These are phyloP conservation scores for Metarhizium anisopliae DNA, from an alignment of 2,329 filamentous ascomycete species.

Conservation along the genomic window DNA sequence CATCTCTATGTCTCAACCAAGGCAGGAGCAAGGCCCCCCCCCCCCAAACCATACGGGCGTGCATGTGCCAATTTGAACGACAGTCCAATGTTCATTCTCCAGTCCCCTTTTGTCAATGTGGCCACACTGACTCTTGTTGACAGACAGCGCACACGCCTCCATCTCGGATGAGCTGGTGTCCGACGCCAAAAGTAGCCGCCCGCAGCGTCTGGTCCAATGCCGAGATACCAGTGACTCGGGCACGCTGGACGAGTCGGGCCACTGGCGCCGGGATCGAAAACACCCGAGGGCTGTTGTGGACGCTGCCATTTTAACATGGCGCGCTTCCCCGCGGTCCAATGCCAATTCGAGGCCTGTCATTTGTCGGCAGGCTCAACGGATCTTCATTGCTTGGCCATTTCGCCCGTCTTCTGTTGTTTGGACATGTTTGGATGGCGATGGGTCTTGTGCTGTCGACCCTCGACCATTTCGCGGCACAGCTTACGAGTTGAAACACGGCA, in stretches of 20 bases:
- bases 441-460: not conserved
- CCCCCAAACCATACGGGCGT: too few relatives aligned
- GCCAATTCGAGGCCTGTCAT: too few relatives aligned
- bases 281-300: not conserved
- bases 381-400: not conserved
- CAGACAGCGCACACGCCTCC: not conserved
- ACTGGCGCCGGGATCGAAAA: not conserved
- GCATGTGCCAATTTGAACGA: too few relatives aligned
- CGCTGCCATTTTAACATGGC: not conserved
- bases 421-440: too few relatives aligned
- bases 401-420: not conserved
- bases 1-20: too few relatives aligned
- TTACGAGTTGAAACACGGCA: not conserved
- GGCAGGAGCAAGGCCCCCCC: too few relatives aligned
- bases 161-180: not conserved
- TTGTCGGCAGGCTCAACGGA: not conserved
- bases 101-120: too few relatives aligned
- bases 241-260: not conserved
- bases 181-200: not conserved
- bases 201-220: not conserved
- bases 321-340: not conserved
- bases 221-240: not conserved
- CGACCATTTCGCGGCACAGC: not conserved
- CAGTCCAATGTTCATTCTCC: too few relatives aligned
- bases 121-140: too few relatives aligned